Base-by-base conservation (phyloP, 225 moss, liverwort and hornwort species). In the Climacium dendroides region DNA sequence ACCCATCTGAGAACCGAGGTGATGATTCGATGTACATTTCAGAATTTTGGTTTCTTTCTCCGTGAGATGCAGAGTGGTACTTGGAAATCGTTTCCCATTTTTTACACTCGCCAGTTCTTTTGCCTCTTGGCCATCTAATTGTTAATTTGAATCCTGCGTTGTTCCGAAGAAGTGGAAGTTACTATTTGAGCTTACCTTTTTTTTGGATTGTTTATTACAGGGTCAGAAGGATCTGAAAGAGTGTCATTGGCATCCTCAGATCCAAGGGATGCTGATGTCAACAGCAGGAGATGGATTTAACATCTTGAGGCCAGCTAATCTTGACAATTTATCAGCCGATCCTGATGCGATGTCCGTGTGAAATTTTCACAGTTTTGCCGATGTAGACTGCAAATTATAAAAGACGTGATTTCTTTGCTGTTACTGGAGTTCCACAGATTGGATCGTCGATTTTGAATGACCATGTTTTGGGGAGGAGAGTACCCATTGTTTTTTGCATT, bases 211-310 rank as follows among this genome's bases (percentile, higher is more conserved):
- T 59, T 62, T 41, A 43, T 77, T 79, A 29, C 94, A 98, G 96
- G 96, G 96, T 18, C 97, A 98, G 64, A 98, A 94, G 78, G 94
- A 99, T 88, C 89, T 99, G 54, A 97, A 99, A 82, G 97, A 99
- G 88, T 93, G 88, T 47, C 99, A 97, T 75, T 97, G 99, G 99
- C 97, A 96, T 88, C 95, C 97, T 87, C 99, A 97, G 93, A 97
- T 97, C 86, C 94, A 95, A 89, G 95, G 95, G 70, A 92, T 99
- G 85, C 86, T 99, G 70, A 87, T 99, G 37, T 95, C 99, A 75
- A 97, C 99, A 26, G 94, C 97, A 30, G 94, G 91, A 64, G 96
- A 99, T 88, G 97, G 97, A 28, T 96, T 96, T 83, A 96, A 98
- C 85, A 82, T 98, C 28, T 82, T 96, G 76, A 94, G 95, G 87